Percentiles rank a stretch among this genome's conserved stretches.
These are phyloP conservation scores for Orychophragmus violaceus DNA, from an alignment of 345 rosid genomes.

Conservation along the genomic window DNA sequence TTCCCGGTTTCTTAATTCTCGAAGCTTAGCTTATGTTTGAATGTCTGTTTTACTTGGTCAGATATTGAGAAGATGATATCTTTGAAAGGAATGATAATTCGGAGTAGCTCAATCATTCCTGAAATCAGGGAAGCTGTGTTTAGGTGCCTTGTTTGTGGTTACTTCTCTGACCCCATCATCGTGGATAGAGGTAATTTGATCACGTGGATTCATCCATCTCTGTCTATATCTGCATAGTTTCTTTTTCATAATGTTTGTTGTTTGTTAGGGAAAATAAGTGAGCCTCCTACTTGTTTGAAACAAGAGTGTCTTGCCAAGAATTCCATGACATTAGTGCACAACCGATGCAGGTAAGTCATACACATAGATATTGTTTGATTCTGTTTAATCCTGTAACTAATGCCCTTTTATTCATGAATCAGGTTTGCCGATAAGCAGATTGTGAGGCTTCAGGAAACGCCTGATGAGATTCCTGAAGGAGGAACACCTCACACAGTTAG, in stretches of 20 bases:
- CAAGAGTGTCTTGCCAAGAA: conserved; percentile 85
- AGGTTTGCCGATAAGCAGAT: conserved; percentile 99
- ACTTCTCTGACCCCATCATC: conserved; percentile 69
- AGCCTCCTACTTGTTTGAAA: conserved; percentile 71
- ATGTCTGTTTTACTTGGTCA: conserved; percentile 32
- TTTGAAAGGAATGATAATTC: conserved; percentile 86
- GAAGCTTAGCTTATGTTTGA: conserved; percentile 4
- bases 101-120: conserved; percentile 92
- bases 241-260: too few relatives aligned
- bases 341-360: conserved; percentile 75
- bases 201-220: neutral
- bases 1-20: neutral
- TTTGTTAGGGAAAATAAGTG: conserved; percentile 62
- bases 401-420: conserved; percentile 8
- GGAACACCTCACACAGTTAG: conserved; percentile 98
- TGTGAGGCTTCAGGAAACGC: conserved; percentile 97
- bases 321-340: conserved; percentile 82
- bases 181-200: conserved; percentile 83
- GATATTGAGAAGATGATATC: conserved; percentile 99
- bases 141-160: conserved; percentile 87
- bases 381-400: too few relatives aligned
- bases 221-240: neutral
- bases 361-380: neutral
- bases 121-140: conserved; percentile 95
- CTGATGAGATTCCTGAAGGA: conserved; percentile 95